Conservation (phyloP, 2,329 filamentous ascomycete genomes). For the Penicillium palitans region DNA sequence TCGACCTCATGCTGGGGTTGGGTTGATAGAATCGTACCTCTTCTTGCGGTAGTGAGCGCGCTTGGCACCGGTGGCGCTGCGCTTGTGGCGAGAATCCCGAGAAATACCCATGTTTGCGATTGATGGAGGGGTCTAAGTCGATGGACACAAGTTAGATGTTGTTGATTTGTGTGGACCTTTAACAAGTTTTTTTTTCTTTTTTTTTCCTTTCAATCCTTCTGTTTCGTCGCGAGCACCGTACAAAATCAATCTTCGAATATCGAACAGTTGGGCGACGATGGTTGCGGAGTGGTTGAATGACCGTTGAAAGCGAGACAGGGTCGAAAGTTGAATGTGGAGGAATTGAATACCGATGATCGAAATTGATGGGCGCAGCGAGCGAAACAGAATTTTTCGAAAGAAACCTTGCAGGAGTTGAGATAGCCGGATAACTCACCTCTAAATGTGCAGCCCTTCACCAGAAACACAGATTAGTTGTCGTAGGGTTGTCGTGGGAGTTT, state of each 20-base stretch:
- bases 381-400: constrained; percentile 28
- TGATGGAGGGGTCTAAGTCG: constrained; percentile 54
- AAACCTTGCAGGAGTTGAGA: constrained; percentile 23
- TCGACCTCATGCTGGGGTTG: constrained; percentile 47
- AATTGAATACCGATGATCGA: constrained; percentile 14
- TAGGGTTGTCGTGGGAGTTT: constrained; percentile 43
- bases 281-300: constrained; percentile 1
- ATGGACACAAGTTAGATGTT: constrained; percentile 14
- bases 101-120: constrained; percentile 98
- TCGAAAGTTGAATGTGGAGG: constrained; percentile 10
- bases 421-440: constrained; percentile 42
- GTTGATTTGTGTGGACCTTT: constrained; percentile 16
- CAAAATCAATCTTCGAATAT: constrained; percentile 6
- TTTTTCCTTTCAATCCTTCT: constrained; percentile 19
- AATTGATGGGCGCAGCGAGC: constrained; percentile 25
- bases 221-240: constrained; percentile 19
- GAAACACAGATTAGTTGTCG: constrained; percentile 44
- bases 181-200: constrained; percentile 1
- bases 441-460: constrained; percentile 49
- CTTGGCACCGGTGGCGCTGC: constrained; percentile 98
- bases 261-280: constrained; percentile 10
- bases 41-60: constrained; percentile 78
- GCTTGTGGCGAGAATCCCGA: constrained; percentile 99
- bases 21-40: constrained; percentile 54
- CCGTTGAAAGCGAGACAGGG: background rate